These are phyloP conservation scores for Hygrophila difformis DNA, from an alignment of 257 asterid genomes.

Conservation along the genomic window DNA sequence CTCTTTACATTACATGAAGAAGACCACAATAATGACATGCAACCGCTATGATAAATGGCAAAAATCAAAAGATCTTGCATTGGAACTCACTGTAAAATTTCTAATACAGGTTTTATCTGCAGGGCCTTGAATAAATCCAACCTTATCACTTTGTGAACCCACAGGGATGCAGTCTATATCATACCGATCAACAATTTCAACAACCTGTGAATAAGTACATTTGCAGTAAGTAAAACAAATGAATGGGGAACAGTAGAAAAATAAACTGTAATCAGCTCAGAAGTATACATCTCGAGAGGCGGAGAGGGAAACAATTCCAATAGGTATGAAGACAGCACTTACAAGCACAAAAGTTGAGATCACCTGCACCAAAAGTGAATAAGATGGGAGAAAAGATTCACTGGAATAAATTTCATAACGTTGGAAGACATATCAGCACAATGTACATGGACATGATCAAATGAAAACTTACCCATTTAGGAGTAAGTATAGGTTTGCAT, in stretches of 20 bases:
- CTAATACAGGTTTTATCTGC: constrained; percentile 37
- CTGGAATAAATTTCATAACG: constrained; percentile 1
- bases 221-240: neutral
- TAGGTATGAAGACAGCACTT: constrained; percentile 65
- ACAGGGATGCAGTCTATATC: constrained; percentile 43
- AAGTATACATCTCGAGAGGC: constrained; percentile 57
- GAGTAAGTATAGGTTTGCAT: constrained; percentile 95
- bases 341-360: constrained; percentile 75
- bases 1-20: neutral
- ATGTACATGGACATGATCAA: neutral
- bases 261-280: neutral
- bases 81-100: constrained; percentile 36
- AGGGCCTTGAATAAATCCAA: constrained; percentile 39
- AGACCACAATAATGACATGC: constrained; percentile 1
- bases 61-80: neutral
- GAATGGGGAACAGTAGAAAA: neutral
- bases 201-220: constrained; percentile 29
- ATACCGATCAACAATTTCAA: constrained; percentile 49
- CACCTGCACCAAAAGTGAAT: constrained; percentile 39
- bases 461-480: constrained; percentile 66
- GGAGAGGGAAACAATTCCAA: constrained; percentile 72
- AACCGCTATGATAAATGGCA: neutral
- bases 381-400: constrained; percentile 10
- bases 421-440: neutral
- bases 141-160: constrained; percentile 27